Conservation (phyloP, 345 rosid species). For the Lepidium aucheri region DNA sequence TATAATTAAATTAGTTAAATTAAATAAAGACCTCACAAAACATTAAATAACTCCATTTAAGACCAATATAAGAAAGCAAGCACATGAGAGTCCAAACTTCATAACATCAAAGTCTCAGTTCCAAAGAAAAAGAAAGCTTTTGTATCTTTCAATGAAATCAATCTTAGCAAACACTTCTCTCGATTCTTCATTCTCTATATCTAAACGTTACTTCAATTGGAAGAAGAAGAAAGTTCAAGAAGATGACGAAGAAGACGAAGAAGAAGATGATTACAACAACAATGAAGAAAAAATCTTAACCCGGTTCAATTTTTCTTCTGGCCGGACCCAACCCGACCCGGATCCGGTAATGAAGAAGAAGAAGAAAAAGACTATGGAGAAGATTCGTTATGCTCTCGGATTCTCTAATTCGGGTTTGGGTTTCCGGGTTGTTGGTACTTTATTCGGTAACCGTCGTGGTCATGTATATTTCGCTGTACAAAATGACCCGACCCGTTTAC, state of each 20-base stretch:
- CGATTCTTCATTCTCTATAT: conserved; percentile 83
- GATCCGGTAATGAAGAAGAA: conserved; percentile 29
- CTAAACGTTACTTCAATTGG: conserved; percentile 83
- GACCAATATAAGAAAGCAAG: conserved; percentile 9
- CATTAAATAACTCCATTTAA: conserved; percentile 11
- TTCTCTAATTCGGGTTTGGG: conserved; percentile 38
- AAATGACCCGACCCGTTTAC: conserved; percentile 48
- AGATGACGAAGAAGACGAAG: conserved; percentile 45
- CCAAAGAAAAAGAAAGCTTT: not conserved
- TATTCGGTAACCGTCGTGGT: conserved; percentile 83
- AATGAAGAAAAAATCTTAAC: conserved; percentile 23
- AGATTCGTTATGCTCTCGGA: conserved; percentile 51
- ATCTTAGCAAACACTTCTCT: conserved; percentile 57
- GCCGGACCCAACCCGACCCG: conserved; percentile 12
- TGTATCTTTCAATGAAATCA: conserved; percentile 50
- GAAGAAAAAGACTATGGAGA: conserved; percentile 33
- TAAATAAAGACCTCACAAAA: conserved; percentile 1
- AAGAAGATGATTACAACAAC: conserved; percentile 20
- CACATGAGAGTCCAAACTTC: conserved; percentile 3
- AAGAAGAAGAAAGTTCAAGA: conserved; percentile 58
- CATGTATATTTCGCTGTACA: conserved; percentile 85
- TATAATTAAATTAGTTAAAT: not conserved
- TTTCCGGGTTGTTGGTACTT: conserved; percentile 61
- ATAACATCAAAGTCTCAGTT: conserved; percentile 5
- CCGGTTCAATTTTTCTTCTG: conserved; percentile 15